Evolutionary conservation across 306 rosid species (phyloP).

Genomic region (Quercus engelmannii): DNA sequence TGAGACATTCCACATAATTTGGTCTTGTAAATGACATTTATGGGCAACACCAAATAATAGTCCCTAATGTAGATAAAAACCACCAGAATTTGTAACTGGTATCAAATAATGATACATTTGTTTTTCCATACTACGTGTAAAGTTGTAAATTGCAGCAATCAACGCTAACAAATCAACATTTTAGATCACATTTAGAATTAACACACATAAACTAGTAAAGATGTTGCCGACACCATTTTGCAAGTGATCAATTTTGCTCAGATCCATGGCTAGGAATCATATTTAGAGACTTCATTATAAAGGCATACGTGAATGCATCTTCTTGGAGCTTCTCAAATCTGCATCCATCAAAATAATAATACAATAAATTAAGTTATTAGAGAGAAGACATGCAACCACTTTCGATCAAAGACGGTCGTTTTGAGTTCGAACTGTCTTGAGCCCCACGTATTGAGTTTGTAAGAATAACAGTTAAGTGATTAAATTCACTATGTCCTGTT

Average conservation of each 20-base stretch:
- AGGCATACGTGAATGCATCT: conserved; percentile 66
- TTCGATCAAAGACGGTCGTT: neutral
- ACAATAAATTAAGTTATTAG: neutral
- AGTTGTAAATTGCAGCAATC: neutral
- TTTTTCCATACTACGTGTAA: neutral
- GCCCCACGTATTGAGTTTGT: no score
- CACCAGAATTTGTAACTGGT: no score
- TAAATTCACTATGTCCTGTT: no score
- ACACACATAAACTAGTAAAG: no score
- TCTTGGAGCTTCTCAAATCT: conserved; percentile 89
- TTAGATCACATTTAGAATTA: neutral
- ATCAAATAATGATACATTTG: no score
- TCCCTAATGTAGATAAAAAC: no score
- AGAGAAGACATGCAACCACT: neutral
- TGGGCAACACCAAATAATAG: no score
- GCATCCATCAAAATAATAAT: conserved; percentile 21
- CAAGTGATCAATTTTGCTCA: neutral
- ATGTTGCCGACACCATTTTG: neutral
- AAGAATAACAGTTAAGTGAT: no score
- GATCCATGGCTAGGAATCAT: conserved; percentile 30
- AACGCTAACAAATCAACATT: neutral
- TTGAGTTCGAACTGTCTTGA: no score
- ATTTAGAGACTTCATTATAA: conserved; percentile 57
- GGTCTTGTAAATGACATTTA: no score
- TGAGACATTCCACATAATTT: no score